Evolutionary conservation across 176 grass and related monocot genomes (phyloP).

Genomic region (Rhynchospora pubera): DNA sequence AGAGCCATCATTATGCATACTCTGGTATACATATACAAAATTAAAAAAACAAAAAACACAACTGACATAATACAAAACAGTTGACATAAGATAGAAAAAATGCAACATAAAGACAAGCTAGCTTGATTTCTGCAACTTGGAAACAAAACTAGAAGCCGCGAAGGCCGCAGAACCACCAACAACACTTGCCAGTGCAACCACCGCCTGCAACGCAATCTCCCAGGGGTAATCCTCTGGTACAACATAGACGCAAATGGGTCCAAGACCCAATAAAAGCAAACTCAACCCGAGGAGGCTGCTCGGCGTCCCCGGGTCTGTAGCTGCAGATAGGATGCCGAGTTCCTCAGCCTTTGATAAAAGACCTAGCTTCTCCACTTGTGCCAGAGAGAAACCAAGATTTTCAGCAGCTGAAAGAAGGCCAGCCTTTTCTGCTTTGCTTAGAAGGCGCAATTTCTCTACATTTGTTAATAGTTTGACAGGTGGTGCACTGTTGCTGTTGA

Average conservation of each 20-base stretch:
- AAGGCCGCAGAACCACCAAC: constrained; percentile 67
- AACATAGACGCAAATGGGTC: constrained; percentile 59
- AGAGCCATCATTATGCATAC: no score
- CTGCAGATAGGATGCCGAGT: constrained; percentile 74
- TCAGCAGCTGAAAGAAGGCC: constrained; percentile 79
- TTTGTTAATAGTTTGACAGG: constrained; percentile 84
- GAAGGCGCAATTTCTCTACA: constrained; percentile 83
- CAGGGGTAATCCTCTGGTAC: constrained; percentile 76
- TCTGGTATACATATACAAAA: no score
- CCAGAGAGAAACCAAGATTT: constrained; percentile 76
- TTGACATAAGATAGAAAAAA: not conserved
- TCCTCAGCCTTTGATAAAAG: constrained; percentile 93
- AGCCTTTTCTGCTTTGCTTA: constrained; percentile 89
- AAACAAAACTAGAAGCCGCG: constrained; percentile 76
- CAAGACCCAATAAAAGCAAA: constrained; percentile 43
- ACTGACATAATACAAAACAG: not conserved
- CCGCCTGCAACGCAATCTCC: constrained; percentile 72
- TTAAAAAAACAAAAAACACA: no score
- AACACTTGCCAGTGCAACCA: constrained; percentile 50
- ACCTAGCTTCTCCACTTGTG: constrained; percentile 65
- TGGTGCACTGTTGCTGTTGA: constrained; percentile 22
- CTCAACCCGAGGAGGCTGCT: constrained; percentile 49
- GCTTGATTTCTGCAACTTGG: constrained; percentile 65
- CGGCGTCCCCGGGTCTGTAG: constrained; percentile 61
- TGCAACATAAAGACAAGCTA: not conserved